phyloP scores from a whole-genome alignment of 176 grass and related monocot genomes.

The Cymbopogon citratus region DNA sequence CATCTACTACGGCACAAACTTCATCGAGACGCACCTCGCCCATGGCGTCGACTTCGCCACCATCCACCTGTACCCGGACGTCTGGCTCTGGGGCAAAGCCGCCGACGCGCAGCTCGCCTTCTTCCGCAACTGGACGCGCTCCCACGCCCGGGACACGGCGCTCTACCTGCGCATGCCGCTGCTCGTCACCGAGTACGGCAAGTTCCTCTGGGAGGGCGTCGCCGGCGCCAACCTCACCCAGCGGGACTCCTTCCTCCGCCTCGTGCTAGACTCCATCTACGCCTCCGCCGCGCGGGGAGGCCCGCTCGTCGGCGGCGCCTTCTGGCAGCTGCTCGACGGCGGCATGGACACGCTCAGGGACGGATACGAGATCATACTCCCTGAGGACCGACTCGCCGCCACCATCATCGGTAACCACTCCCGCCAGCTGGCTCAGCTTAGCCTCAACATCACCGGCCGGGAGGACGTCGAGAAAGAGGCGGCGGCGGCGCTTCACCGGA shows the following conservation, averaged over 20 bases:
- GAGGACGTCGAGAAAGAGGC: not conserved
- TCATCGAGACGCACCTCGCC: conserved; percentile 38
- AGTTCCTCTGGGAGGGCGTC: conserved; percentile 32
- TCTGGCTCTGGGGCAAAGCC: conserved; percentile 54
- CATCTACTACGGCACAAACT: conserved; percentile 77
- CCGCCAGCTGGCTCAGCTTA: conserved; percentile 30
- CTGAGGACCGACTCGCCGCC: conserved; percentile 10
- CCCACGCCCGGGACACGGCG: not conserved
- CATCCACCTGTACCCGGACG: conserved; percentile 87
- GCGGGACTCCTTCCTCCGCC: conserved; percentile 1
- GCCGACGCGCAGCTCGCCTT: conserved; percentile 5
- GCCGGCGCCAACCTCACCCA: not conserved
- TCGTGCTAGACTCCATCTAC: conserved; percentile 37
- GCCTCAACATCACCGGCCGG: not conserved
- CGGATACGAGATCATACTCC: conserved; percentile 49
- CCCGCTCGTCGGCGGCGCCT: conserved; percentile 45
- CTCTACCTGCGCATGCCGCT: conserved; percentile 25
- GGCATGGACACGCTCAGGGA: conserved; percentile 50
- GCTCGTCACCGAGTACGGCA: conserved; percentile 54
- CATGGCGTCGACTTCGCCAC: conserved; percentile 68
- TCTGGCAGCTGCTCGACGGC: conserved; percentile 46
- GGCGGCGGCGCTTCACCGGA: not conserved
- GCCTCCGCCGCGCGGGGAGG: not conserved
- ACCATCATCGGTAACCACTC: conserved; percentile 36
- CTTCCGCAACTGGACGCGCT: conserved; percentile 33